Base-by-base conservation (phyloP, 176 grass and related monocot species). In the Cenchrus americanus region DNA sequence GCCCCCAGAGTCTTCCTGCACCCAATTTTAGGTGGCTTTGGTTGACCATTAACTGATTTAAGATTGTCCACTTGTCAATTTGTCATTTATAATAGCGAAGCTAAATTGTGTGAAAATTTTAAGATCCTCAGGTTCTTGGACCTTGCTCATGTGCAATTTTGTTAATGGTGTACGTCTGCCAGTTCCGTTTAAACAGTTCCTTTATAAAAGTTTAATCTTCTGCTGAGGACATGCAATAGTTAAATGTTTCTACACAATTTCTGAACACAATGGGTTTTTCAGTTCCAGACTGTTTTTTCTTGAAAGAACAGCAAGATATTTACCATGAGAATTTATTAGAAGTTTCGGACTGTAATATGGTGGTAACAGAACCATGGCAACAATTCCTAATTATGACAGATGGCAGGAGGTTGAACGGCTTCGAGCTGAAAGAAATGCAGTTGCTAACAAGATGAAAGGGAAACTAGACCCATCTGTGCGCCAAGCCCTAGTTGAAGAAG, bases 361-460 rank as follows among this genome's bases (percentile, higher is more conserved):
- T 79, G 62, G 69, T 88, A 89, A 91, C 77, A 69, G 74, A 90
- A 92, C 69, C 21, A 88, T 83, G 79, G 87, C 81, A 87, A 75
- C 43, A 88, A 90, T 95, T 90, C 87, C 89, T 98, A 93, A 98
- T 98, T 88, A 80, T 85, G 62, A 85, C 87, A 94, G 91, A 98
- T 95, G 89, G 48, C 96, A 98, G 96, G 96, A 98, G 73, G 96
- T 98, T 59, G 96, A 98, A 90, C 66, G 80, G 24, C 93, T 98
- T 53, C 87, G 93, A 79, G 93, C 91, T 89, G 93, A 98, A 85
- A 91, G 96, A 87, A 98, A 98, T 89, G 71, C 83, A 8, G 89
- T 98, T 81, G 91, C 96, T 77, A 95, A 90, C 47, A 98, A 95
- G 83, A 98, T 98, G 93, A 98, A 95, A 93, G 89, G 89, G 58